These are phyloP conservation scores for Amanita jacksonii DNA, from an alignment of 768 basidiomycete genomes.

Conservation along the genomic window DNA sequence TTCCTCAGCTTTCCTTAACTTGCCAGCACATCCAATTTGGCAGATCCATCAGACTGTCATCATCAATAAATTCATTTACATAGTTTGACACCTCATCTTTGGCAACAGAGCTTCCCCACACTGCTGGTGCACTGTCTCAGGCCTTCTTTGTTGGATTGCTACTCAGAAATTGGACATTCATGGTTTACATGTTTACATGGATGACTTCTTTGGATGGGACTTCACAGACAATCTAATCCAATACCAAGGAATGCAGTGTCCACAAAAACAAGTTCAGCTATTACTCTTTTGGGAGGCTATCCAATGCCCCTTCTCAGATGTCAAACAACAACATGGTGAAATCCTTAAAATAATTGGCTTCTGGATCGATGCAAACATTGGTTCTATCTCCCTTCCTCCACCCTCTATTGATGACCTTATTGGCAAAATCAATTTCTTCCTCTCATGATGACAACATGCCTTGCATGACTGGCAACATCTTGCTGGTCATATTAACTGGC, in stretches of 20 bases:
- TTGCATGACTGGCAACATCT: conserved; percentile 2
- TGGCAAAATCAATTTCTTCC: conserved; percentile 8
- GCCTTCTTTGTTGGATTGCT: conserved; percentile 22
- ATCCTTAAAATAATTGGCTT: no score
- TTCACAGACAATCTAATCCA: no score
- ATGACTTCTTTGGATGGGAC: conserved; percentile 20
- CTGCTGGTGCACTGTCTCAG: conserved; percentile 18
- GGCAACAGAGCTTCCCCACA: conserved; percentile 17
- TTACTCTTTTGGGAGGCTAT: no score
- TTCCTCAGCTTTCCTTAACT: conserved; percentile 20
- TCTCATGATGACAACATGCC: conserved; percentile 10
- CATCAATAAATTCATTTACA: no score
- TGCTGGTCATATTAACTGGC: conserved; percentile 11
- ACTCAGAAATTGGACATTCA: conserved; percentile 12
- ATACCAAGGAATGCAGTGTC: no score
- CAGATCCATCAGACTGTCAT: conserved; percentile 25
- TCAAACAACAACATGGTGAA: no score
- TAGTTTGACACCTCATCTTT: conserved; percentile 20
- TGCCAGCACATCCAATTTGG: conserved; percentile 25
- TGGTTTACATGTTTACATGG: conserved; percentile 20
- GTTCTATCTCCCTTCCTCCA: conserved; percentile 15
- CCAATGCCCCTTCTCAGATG: no score
- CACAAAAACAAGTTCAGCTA: no score
- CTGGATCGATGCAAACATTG: no score
- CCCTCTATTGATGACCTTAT: conserved; percentile 14